Conservation (phyloP, 495 filamentous ascomycete genomes). For the Aspergillus ellipticus region DNA sequence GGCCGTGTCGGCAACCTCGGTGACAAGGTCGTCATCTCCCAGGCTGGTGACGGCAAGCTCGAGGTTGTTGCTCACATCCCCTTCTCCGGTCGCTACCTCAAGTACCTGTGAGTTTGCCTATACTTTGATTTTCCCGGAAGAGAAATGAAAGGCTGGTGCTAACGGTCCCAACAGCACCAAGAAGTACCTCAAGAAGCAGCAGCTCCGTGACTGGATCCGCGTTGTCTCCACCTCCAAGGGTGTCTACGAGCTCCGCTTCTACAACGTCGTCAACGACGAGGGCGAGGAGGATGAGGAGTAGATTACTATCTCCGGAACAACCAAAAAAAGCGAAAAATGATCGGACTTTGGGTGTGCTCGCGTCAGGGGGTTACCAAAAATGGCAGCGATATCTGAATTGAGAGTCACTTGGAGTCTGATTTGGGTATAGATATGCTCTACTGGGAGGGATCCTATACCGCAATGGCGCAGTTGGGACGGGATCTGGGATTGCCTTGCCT, state of each 20-base stretch:
- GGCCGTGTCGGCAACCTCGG: constrained; percentile 97
- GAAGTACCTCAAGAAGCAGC: constrained; percentile 99
- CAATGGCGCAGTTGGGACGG: background rate
- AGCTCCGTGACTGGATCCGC: constrained; percentile 98
- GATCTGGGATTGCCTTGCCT: constrained; percentile 2
- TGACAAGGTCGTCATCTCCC: constrained; percentile 84
- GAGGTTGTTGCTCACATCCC: constrained; percentile 96
- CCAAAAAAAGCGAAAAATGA: constrained; percentile 10
- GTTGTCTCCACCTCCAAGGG: constrained; percentile 96
- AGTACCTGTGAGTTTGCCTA: constrained; percentile 80
- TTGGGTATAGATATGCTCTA: constrained; percentile 10
- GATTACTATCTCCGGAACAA: constrained; percentile 25
- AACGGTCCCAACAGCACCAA: constrained; percentile 68
- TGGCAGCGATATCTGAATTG: constrained; percentile 6
- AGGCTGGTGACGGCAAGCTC: constrained; percentile 91
- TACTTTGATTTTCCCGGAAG: background rate
- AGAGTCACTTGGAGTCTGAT: constrained; percentile 2
- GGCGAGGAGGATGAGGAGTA: constrained; percentile 98
- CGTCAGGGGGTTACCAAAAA: constrained; percentile 11
- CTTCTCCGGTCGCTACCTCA: constrained; percentile 97
- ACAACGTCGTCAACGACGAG: constrained; percentile 98
- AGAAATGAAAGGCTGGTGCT: background rate
- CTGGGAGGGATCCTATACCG: background rate
- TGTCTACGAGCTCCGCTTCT: constrained; percentile 99
- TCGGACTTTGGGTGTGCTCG: background rate